These are phyloP conservation scores for Royoungia palumana DNA, from an alignment of 768 basidiomycete species.

Conservation along the genomic window DNA sequence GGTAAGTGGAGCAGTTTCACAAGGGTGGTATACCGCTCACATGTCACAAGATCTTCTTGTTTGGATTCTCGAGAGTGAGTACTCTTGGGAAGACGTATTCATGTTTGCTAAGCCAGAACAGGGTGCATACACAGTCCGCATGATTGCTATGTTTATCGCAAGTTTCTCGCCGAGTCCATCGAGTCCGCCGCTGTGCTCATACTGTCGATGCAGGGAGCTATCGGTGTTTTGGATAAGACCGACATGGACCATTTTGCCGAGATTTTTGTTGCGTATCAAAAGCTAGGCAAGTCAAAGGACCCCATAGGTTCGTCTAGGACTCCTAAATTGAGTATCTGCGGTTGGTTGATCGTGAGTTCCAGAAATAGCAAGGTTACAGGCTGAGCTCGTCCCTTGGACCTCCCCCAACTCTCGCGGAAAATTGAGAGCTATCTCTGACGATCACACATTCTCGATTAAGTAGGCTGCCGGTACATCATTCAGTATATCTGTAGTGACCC, in stretches of 20 bases:
- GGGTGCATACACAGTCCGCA: constrained; percentile 76
- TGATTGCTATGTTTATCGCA: constrained; percentile 59
- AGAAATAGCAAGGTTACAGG: constrained; percentile 40
- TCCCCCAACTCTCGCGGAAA: constrained; percentile 51
- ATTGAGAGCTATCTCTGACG: constrained; percentile 44
- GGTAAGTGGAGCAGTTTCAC: constrained; percentile 32
- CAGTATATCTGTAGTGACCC: constrained; percentile 2
- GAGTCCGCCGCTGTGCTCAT: not conserved
- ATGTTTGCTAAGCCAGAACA: constrained; percentile 23
- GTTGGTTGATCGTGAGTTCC: not conserved
- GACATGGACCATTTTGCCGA: constrained; percentile 71
- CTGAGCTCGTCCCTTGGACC: constrained; percentile 53
- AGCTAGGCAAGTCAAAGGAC: constrained; percentile 53
- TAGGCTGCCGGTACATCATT: constrained; percentile 26
- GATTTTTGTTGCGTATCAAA: constrained; percentile 61
- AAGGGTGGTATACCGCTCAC: constrained; percentile 3
- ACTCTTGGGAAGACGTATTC: not conserved
- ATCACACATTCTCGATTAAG: constrained; percentile 60
- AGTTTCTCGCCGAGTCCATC: not conserved
- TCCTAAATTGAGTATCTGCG: not conserved
- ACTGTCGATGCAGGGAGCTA: constrained; percentile 47
- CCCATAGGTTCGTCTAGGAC: constrained; percentile 35
- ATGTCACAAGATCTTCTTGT: constrained; percentile 61
- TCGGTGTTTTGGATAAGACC: constrained; percentile 65
- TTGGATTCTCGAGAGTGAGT: constrained; percentile 70